Evolutionary conservation across 2,329 filamentous ascomycete genomes (phyloP), one percentile per base, ranked within the genome.

Genomic region (Colletotrichum sp.): DNA sequence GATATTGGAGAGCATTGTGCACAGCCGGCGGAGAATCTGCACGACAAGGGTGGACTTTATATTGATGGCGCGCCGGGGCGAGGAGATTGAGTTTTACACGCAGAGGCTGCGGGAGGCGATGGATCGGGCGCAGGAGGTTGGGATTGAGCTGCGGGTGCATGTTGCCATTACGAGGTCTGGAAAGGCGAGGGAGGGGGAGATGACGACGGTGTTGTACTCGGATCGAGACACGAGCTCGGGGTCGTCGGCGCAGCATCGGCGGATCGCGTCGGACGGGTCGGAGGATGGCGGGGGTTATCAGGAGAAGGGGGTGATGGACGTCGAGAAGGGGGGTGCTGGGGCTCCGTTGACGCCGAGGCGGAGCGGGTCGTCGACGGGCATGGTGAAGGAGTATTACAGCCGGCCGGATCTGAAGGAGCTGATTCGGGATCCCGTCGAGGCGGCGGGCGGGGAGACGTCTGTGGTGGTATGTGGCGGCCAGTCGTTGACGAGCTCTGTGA

Each of bases 401-500:
- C 83, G 91, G 8, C 90, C 90, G 0, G 86, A 91, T 77, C 84
- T 93, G 3, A 86, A 87, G 52, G 80, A 82, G 0, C 87, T 92
- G 72, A 89, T 93, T 64, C 85, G 90, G 9, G 81, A 80, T 7
- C 86, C 90, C 0, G 90, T 93, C 10, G 91, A 92, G 83, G 85
- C 86, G 1, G 90, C 90, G 3, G 89, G 88, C 74, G 91, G 91
- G 30, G 91, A 93, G 83, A 92, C 91, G n/a, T 88, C 88, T 1
- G 88, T 93, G 0, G 88, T 91, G 0, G 91, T 92, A 0, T 93
- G 91, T 76, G 91, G 90, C 16, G 91, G 91, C 2, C 87, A 87
- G 67, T 88, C 88, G 63, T 82, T 93, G 28, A 90, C 91, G 3
- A 85, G 89, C 4, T 83, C 83, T 61, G 88, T 90, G 16, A 85